Percentiles rank a stretch among this genome's conserved stretches.
These are phyloP conservation scores for Macrophomina phaseolina DNA, from an alignment of 2,329 filamentous ascomycete genomes.

Conservation along the genomic window DNA sequence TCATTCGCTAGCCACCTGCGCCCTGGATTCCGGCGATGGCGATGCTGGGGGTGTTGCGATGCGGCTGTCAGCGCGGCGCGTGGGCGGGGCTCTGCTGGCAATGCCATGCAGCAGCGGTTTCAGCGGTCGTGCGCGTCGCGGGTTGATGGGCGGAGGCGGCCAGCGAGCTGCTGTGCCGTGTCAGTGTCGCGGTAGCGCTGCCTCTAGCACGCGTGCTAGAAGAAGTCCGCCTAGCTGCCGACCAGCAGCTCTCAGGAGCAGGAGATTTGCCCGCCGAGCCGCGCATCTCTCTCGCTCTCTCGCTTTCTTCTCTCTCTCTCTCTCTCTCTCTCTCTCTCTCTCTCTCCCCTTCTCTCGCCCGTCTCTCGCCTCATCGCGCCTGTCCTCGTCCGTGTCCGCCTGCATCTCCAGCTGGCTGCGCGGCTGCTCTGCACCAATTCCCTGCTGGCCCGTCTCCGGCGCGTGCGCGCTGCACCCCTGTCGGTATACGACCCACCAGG, in stretches of 20 bases:
- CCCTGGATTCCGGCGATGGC: constrained; percentile 1
- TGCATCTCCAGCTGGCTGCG: not conserved
- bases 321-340: too few species aligned
- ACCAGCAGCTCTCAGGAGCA: constrained; percentile 8
- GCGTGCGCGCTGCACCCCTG: constrained; percentile 1
- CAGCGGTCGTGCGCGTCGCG: constrained; percentile 18
- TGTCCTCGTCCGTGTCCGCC: too few species aligned
- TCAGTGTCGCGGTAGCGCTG: not conserved
- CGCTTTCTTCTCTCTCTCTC: not conserved
- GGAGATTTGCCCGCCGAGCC: not conserved
- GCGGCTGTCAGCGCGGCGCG: not conserved
- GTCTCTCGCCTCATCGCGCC: too few species aligned
- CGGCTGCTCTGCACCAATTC: not conserved
- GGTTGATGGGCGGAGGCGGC: constrained; percentile 16
- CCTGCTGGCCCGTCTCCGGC: not conserved
- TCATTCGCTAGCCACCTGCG: constrained; percentile 6
- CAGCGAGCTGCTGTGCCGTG: not conserved
- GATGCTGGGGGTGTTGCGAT: not conserved
- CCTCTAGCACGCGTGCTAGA: not conserved
- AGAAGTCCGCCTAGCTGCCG: constrained; percentile 1
- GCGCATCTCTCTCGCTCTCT: not conserved
- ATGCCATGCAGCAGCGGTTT: constrained; percentile 21
- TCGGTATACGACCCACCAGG: not conserved
- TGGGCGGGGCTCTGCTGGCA: not conserved
- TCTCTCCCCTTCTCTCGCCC: too few species aligned